A percentile compares a stretch with the other conserved stretches of the same genome.
These are phyloP conservation scores for Penicillium canariense DNA, from an alignment of 495 filamentous ascomycete species.

Conservation along the genomic window DNA sequence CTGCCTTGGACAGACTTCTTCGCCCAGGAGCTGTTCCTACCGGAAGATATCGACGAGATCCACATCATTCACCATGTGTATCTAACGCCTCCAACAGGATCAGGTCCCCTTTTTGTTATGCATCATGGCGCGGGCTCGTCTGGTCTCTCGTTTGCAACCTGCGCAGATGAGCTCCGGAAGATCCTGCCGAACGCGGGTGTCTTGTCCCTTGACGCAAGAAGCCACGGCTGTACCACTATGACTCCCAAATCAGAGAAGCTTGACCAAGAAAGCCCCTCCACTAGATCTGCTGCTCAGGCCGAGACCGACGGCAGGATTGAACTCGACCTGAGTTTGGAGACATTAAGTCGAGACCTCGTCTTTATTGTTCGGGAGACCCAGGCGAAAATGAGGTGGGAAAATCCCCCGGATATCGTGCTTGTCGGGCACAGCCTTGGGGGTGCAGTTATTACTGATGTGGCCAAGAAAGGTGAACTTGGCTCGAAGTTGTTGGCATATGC, in stretches of 20 bases:
- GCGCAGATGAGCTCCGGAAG: slow-evolving; percentile 73
- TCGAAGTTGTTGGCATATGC: slow-evolving; percentile 75
- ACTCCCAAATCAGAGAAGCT: slow-evolving; percentile 15
- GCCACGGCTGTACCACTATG: slow-evolving; percentile 73
- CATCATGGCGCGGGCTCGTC: slow-evolving; percentile 92
- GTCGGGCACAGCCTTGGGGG: slow-evolving; percentile 96
- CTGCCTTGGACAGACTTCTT: slow-evolving; percentile 90
- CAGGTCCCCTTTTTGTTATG: slow-evolving; percentile 78
- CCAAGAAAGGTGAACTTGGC: slow-evolving; percentile 63
- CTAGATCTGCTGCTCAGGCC: slow-evolving; percentile 9
- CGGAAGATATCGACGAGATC: slow-evolving; percentile 37
- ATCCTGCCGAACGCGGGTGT: slow-evolving; percentile 77
- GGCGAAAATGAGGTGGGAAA: slow-evolving; percentile 64
- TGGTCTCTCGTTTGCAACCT: slow-evolving; percentile 80
- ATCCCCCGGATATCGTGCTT: slow-evolving; percentile 70
- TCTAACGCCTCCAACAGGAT: slow-evolving; percentile 56
- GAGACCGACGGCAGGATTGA: slow-evolving; percentile 36
- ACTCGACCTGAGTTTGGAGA: slow-evolving; percentile 64
- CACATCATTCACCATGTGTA: slow-evolving; percentile 81
- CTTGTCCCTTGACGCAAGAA: slow-evolving; percentile 78
- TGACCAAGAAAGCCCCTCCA: slow-evolving; percentile 12
- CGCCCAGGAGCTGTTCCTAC: slow-evolving; percentile 74
- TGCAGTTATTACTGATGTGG: slow-evolving; percentile 87
- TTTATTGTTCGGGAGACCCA: slow-evolving; percentile 65
- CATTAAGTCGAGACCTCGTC: slow-evolving; percentile 70